phyloP scores from a whole-genome alignment of 257 asterid species.

The Anisodus tanguticus region DNA sequence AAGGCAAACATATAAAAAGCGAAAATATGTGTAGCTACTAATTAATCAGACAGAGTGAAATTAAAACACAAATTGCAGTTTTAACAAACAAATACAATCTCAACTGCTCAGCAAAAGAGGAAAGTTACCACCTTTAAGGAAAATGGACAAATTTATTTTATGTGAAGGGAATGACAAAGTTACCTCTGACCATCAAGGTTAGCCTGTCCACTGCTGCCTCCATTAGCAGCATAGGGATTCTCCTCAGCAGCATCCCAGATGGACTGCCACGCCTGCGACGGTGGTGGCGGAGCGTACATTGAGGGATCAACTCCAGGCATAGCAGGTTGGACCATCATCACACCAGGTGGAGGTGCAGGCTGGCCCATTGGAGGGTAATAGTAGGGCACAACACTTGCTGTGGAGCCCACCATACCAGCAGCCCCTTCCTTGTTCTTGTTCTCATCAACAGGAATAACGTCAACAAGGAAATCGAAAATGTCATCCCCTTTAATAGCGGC shows the following conservation, averaged over 20 bases:
- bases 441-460: conserved; percentile 82
- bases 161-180: conserved; percentile 5
- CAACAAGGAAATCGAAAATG: conserved; percentile 74
- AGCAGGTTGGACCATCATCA: conserved; percentile 58
- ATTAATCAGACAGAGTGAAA: too few species aligned
- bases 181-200: conserved; percentile 73
- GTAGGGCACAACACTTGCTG: conserved; percentile 64
- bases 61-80: background rate
- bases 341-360: conserved; percentile 33
- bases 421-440: conserved; percentile 73
- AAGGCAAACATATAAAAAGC: background rate
- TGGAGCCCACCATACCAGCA: conserved; percentile 43
- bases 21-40: background rate
- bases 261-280: conserved; percentile 83
- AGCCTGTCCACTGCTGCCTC: conserved; percentile 58
- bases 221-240: conserved; percentile 56
- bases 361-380: conserved; percentile 77
- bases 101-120: too few species aligned
- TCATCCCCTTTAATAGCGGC: conserved; percentile 77
- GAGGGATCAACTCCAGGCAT: conserved; percentile 57
- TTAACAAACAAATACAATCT: background rate
- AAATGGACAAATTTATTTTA: background rate
- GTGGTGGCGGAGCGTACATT: conserved; percentile 60
- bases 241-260: conserved; percentile 72
- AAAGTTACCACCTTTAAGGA: background rate